Evolutionary conservation across 306 rosid genomes (phyloP), one percentile per base, ranked within the genome.

Genomic region (Heteromeles arbutifolia): DNA sequence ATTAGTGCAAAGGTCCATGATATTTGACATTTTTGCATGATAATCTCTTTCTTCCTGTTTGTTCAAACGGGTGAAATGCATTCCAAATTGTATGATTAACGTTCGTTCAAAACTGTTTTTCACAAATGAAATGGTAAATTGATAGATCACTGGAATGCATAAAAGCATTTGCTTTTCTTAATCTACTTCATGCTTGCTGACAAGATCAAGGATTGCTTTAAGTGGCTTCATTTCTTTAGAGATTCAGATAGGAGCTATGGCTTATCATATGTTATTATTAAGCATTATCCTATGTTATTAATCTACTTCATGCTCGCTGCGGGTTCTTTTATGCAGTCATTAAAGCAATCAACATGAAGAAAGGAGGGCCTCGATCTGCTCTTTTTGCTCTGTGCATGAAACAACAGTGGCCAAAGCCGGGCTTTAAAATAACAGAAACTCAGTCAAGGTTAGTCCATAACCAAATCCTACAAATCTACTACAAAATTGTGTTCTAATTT

Each of bases 331-430:
- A 25, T 29, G 75, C 87, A 89, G 92, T 83, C 59, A 85, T 86
- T 57, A 73, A 80, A 71, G 69, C 92, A 65, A 89, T 87, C 78
- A 85, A 76, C 74, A 86, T 81, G 88, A 87, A 82, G 80, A 95
- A 92, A 84, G 99, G 98, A 84, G 99, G 97, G 76, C 99, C 98
- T 18, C 88, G 99, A 25, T 78, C 63, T 29, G 50, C 90, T 65
- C 84, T 96, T 43, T 82, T 70, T 44, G 87, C 87, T 28, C 74
- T 92, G 41, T 96, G 99, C 81, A 92, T 80, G 90, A 88, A 63
- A 75, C 75, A 77, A 74, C 93, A 86, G 78, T 96, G 99, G 99
- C 93, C 84, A 67, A 85, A 83, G 84, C 99, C 99, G 22, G 54
- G 79, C 26, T 88, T 87, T 73, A 78, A 80, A 32, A 10, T 97